A percentile compares a stretch with the other conserved stretches of the same genome.
These are phyloP conservation scores for Aureobasidium sp. DNA, from an alignment of 2,329 filamentous ascomycete species.

Conservation along the genomic window DNA sequence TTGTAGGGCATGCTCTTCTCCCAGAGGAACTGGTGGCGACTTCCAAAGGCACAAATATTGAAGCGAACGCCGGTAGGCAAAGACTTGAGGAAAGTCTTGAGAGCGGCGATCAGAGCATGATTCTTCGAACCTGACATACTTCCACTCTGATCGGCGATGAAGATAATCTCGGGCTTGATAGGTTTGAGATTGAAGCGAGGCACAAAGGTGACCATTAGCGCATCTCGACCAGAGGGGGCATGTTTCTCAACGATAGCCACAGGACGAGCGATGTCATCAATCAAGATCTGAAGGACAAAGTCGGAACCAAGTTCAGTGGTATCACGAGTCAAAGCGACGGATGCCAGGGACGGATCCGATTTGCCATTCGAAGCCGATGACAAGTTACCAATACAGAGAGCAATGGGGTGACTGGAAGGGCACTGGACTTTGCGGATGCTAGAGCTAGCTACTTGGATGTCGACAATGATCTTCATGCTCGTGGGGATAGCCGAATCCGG, in stretches of 20 bases:
- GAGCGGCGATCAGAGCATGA: slow-evolving; percentile 46
- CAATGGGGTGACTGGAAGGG: slow-evolving; percentile 57
- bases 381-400: slow-evolving; percentile 56
- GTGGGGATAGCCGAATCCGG: slow-evolving; percentile 21
- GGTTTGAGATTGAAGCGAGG: slow-evolving; percentile 59
- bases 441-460: slow-evolving; percentile 52
- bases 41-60: slow-evolving; percentile 65
- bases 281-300: slow-evolving; percentile 59
- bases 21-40: slow-evolving; percentile 41
- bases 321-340: slow-evolving; percentile 51
- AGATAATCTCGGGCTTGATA: slow-evolving; percentile 57
- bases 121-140: slow-evolving; percentile 54
- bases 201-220: slow-evolving; percentile 64
- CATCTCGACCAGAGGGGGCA: slow-evolving; percentile 54
- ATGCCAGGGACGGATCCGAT: slow-evolving; percentile 53
- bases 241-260: slow-evolving; percentile 61
- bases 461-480: slow-evolving; percentile 51
- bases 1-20: slow-evolving; percentile 41
- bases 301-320: slow-evolving; percentile 53
- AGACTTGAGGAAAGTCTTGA: slow-evolving; percentile 60
- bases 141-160: slow-evolving; percentile 65
- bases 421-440: slow-evolving; percentile 58
- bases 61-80: slow-evolving; percentile 58
- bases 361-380: slow-evolving; percentile 40
- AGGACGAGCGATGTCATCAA: slow-evolving; percentile 54